phyloP scores from a whole-genome alignment of 371 early-diverging fungal species.

The Mucor sp. region DNA sequence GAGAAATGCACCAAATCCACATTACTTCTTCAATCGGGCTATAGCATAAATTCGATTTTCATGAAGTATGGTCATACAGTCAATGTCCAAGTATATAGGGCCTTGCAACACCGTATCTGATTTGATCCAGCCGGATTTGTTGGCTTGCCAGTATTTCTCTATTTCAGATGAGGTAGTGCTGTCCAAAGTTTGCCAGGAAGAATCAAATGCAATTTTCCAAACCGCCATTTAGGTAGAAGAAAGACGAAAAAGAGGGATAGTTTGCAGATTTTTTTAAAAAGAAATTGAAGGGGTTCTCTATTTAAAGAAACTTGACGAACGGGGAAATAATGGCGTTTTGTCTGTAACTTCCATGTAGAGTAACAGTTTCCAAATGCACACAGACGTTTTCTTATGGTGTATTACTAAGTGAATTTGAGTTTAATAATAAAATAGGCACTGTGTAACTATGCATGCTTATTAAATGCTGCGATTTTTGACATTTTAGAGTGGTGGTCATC shows the following conservation, averaged over 20 bases:
- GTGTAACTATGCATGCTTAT: background rate
- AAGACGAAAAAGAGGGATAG: background rate
- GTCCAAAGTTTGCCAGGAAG: background rate
- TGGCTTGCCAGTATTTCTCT: background rate
- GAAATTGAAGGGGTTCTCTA: background rate
- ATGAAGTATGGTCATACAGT: background rate
- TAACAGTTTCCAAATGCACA: background rate
- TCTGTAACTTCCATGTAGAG: background rate
- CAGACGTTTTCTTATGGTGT: background rate
- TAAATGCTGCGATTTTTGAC: background rate
- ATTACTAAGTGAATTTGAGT: background rate
- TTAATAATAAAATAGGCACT: background rate
- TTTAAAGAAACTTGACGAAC: background rate
- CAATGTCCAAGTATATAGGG: background rate
- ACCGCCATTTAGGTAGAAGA: background rate
- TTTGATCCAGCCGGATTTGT: background rate
- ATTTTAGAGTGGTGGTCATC: background rate
- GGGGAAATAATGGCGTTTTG: background rate
- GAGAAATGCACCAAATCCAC: no score
- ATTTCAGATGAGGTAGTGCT: background rate
- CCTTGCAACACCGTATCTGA: background rate
- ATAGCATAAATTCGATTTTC: background rate
- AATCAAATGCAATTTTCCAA: background rate
- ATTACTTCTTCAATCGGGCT: background rate
- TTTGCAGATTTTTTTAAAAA: background rate